Evolutionary conservation across 176 grass and related monocot species (phyloP).

Genomic region (Carex parvula): DNA sequence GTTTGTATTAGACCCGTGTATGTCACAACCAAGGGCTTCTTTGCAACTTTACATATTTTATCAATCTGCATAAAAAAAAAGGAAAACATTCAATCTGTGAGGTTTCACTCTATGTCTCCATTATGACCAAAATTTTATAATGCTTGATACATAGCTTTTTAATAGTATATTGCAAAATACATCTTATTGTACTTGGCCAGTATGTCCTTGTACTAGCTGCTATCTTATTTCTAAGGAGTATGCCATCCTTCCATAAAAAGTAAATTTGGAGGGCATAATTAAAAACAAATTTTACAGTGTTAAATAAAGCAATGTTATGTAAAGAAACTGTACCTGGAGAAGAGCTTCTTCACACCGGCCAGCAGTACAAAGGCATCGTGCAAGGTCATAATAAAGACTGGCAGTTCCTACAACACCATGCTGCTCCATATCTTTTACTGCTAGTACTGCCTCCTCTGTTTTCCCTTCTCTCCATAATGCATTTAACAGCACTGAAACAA

Average conservation of each 20-base stretch:
- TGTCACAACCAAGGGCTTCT: constrained; percentile 93
- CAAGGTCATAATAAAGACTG: constrained; percentile 96
- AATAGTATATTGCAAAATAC: not conserved
- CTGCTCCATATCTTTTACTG: constrained; percentile 93
- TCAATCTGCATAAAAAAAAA: constrained; percentile 56
- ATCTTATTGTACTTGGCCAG: not conserved
- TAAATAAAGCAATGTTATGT: constrained; percentile 17
- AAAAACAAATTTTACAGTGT: not conserved
- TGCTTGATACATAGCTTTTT: not conserved
- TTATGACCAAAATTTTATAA: not conserved
- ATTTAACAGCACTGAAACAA: constrained; percentile 71
- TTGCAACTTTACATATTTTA: constrained; percentile 97
- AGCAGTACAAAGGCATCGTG: constrained; percentile 84
- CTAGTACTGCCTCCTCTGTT: constrained; percentile 66
- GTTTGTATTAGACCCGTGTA: constrained; percentile 89
- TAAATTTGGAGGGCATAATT: not conserved
- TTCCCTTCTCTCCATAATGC: constrained; percentile 94
- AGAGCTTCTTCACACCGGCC: constrained; percentile 87
- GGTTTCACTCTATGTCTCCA: not conserved
- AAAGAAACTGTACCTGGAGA: constrained; percentile 72
- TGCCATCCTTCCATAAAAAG: not conserved
- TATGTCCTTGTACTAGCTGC: not conserved
- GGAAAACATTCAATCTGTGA: not conserved
- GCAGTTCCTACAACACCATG: constrained; percentile 85
- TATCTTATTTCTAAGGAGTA: not conserved